Conservation (phyloP, 2,329 filamentous ascomycete genomes). For the Apiospora marii region DNA sequence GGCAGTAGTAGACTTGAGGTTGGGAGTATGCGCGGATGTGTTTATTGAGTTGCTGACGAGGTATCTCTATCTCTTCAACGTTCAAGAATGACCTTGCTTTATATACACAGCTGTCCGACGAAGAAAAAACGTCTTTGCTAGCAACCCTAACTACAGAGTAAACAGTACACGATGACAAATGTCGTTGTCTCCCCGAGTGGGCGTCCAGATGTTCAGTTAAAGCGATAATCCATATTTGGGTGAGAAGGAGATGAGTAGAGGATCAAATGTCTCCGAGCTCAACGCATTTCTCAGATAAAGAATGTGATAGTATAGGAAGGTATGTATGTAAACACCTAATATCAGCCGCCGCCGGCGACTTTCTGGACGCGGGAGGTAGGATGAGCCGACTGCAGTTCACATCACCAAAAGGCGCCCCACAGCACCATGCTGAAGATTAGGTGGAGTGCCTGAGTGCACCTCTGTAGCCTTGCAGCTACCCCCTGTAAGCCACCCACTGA, state of each 20-base stretch:
- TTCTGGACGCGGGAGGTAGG: slow-evolving; percentile 1
- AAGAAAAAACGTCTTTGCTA: not conserved
- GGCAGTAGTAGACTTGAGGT: no score
- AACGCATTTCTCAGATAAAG: not conserved
- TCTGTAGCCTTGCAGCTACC: slow-evolving; percentile 19
- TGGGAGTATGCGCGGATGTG: not conserved
- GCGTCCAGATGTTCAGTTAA: not conserved
- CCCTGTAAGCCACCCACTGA: slow-evolving; percentile 20
- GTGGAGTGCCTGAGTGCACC: no score
- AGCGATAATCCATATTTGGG: not conserved
- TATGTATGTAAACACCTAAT: not conserved
- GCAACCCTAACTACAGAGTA: not conserved
- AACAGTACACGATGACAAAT: not conserved
- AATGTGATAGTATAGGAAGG: not conserved
- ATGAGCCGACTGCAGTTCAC: not conserved
- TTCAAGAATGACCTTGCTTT: not conserved
- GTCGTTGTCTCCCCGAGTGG: not conserved
- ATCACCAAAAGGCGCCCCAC: not conserved
- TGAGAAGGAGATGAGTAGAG: not conserved
- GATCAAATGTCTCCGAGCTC: not conserved
- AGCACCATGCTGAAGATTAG: not conserved
- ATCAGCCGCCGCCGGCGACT: not conserved
- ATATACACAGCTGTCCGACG: not conserved
- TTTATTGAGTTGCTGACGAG: not conserved
- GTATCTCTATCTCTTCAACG: not conserved